Evolutionary conservation across 139 green algal genomes (phyloP), one percentile per base, ranked within the genome.

Genomic region (Volvox reticuliferus): DNA sequence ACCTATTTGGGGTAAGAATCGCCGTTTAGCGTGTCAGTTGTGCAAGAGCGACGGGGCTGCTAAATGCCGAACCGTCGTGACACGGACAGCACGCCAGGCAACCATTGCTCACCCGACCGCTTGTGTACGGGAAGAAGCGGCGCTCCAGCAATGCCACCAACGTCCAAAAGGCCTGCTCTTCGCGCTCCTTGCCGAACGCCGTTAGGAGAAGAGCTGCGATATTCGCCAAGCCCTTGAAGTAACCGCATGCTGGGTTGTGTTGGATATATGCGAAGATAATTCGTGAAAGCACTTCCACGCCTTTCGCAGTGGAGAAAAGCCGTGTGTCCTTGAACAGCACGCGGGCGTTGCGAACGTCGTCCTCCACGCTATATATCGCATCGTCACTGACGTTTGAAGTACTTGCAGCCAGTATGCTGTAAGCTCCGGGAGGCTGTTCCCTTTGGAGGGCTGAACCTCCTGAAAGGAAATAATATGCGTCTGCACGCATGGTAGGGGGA

Each of bases 121-220:
- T 17, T 68, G 36, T 75, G 82, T 76, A 12, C 3, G 77, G 77
- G n/a, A 92, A 92, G 62, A 91, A 86, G 28, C 67, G 75, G 24
- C 22, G 36, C 78, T 88, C 65, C 37, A 94, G 65, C 36, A 95
- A 69, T 1, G 90, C 93, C 9, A 79, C 55, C 44, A 95, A 82
- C 1, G 85, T 91, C 93, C 93, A 96, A 68, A 95, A 96, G 21
- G 71, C 73, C 50, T 84, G 73, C 73, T 90, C 73, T 63, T 94
- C 93, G 20, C 79, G 73, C 26, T 90, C 75, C 20, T 87, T 28
- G n/a, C 92, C 90, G 44, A 94, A 86, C 17, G 93, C 80, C 2
- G 79, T 68, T 33, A 95, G 69, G 79, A 95, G 69, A 76, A 94
- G 92, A 21, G 88, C 93, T 0, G 92, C 92, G 16, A 92, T 73